Evolutionary conservation across 345 rosid species (phyloP), one percentile per base, ranked within the genome.

Genomic region (Iberis pinnata): DNA sequence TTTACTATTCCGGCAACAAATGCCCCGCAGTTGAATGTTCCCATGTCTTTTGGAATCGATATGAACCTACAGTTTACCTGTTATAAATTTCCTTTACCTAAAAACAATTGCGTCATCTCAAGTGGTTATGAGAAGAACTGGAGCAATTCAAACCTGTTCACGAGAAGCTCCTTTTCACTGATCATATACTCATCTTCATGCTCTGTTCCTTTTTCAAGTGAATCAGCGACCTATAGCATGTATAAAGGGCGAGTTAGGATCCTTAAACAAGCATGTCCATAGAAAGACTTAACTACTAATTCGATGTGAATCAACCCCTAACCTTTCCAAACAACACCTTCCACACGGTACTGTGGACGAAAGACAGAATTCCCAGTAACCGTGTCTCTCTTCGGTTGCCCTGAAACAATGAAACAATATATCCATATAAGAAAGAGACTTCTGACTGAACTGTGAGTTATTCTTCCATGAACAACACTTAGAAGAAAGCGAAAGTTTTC

Each of bases 161-260:
- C 97, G 10, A 92, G 88, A 29, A 92, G 99, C 65, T 92, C 97
- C 60, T 81, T 93, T 80, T 93, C 99, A 15, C 99, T 93, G 62
- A 93, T 93, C 97, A 93, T 93, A 73, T 93, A 93, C 72, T 92
- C 99, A 58, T 86, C 99, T 70, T 93, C 99, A 39, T 93, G 95
- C 70, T 93, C 97, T 47, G 97, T 93, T 51, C 99, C 99, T 76
- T 88, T 93, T 73, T 93, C 97, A 59, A 93, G 97, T 39, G 99
- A 93, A 67, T 93, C 97, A 18, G 97, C 99, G 40, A 83, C 92
- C 97, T 93, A 65, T 26, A 24, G 11, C 13, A 50, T 37, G 8
- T 27, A 32, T 0, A 20, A 27, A 29, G 20, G 29, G 54, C 2
- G 1, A 38, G 12, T 59, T 11, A 59, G 19, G 3, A 49, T 43